Percentiles rank a stretch among this genome's conserved stretches.
phyloP scores from a whole-genome alignment of 2,329 filamentous ascomycete genomes.

The Dothidotthia symphoricarpi region DNA sequence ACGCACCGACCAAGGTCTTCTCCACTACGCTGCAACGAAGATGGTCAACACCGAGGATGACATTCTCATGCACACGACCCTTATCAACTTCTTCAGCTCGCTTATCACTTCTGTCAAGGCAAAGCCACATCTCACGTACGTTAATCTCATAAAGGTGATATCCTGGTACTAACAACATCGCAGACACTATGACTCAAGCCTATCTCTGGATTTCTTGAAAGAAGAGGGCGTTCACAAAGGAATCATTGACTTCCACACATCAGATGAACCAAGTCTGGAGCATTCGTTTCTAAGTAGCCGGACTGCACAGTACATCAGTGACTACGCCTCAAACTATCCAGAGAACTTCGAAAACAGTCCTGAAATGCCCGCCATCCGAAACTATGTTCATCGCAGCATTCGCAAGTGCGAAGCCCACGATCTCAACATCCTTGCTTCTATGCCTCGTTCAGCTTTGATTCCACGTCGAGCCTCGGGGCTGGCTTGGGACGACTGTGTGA shows the following conservation, averaged over 20 bases:
- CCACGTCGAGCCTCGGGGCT: conserved; percentile 43
- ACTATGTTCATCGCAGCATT: conserved; percentile 50
- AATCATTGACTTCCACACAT: conserved; percentile 52
- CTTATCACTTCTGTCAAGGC: conserved; percentile 48
- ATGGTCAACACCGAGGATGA: conserved; percentile 59
- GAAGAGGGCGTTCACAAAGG: conserved; percentile 51
- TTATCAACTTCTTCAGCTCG: conserved; percentile 59
- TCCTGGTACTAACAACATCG: conserved; percentile 2
- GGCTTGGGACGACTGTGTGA: conserved; percentile 37
- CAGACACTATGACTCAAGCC: conserved; percentile 42
- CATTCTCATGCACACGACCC: conserved; percentile 59
- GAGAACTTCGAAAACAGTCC: conserved; percentile 53
- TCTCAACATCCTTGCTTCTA: conserved; percentile 56
- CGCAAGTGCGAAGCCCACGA: conserved; percentile 57
- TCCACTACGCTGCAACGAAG: conserved; percentile 55
- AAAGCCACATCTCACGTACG: conserved; percentile 32
- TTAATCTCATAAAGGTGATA: neutral
- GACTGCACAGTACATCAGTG: conserved; percentile 57
- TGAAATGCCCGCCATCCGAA: conserved; percentile 47
- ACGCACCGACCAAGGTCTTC: conserved; percentile 41
- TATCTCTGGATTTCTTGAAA: conserved; percentile 54
- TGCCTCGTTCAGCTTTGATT: conserved; percentile 55
- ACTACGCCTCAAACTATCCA: conserved; percentile 56
- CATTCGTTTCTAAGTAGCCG: conserved; percentile 55
- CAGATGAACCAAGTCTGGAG: conserved; percentile 52